A percentile compares a stretch with the other conserved stretches of the same genome.
phyloP scores from a whole-genome alignment of 352 stramenopile species.

The Phytopythium vexans region DNA sequence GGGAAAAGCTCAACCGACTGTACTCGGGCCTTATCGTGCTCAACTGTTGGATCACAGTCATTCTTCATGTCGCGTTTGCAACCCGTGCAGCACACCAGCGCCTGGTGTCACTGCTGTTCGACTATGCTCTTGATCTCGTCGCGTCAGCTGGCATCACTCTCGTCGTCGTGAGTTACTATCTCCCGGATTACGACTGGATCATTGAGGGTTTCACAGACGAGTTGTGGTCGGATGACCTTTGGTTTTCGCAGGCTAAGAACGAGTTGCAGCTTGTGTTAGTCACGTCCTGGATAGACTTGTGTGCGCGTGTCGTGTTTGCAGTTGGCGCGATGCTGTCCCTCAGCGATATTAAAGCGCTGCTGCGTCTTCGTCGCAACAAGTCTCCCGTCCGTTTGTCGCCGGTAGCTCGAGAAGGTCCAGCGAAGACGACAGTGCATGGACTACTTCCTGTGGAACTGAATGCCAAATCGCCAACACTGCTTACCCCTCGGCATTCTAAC shows the following conservation, averaged over 20 bases:
- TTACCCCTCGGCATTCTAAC: too few relatives aligned
- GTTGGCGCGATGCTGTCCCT: constrained; percentile 14
- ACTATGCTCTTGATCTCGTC: constrained; percentile 35
- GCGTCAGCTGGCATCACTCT: constrained; percentile 25
- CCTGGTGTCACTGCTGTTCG: constrained; percentile 24
- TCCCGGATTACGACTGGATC: constrained; percentile 6
- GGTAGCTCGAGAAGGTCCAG: too few relatives aligned
- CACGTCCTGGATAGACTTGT: constrained; percentile 20
- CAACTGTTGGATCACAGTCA: constrained; percentile 24
- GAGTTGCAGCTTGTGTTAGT: constrained; percentile 23
- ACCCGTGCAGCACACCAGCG: constrained; percentile 14
- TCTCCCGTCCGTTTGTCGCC: not conserved
- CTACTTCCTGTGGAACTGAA: too few relatives aligned
- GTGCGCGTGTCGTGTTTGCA: constrained; percentile 12
- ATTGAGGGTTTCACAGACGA: constrained; percentile 2
- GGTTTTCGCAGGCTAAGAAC: constrained; percentile 6
- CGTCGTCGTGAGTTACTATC: not conserved
- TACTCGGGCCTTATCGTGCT: constrained; percentile 19
- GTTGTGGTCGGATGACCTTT: constrained; percentile 1
- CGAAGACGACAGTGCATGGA: too few relatives aligned
- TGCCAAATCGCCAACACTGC: too few relatives aligned
- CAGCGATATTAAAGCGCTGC: constrained; percentile 15
- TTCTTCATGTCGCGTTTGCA: constrained; percentile 15
- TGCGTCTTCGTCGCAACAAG: not conserved
- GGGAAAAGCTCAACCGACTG: constrained; percentile 17